Percentiles rank a stretch among this genome's conserved stretches.
These are phyloP conservation scores for Phenoliferia sp. DNA, from an alignment of 1,284 basidiomycete species.

Conservation along the genomic window DNA sequence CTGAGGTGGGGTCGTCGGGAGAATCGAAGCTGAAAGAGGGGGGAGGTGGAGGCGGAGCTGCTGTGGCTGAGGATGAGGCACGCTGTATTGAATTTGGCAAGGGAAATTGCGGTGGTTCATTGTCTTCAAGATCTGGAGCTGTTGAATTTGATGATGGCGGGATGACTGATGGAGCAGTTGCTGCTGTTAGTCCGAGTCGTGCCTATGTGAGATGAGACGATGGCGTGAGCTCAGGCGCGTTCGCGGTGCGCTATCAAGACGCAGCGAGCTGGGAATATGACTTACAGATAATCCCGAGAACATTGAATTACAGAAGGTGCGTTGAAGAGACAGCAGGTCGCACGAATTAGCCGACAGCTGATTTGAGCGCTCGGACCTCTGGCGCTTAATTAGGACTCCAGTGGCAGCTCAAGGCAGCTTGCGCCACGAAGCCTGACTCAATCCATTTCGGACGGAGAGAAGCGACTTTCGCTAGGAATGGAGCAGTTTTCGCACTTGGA, in stretches of 20 bases:
- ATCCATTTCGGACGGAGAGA: too few relatives aligned
- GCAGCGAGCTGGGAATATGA: neutral
- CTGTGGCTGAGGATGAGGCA: conserved; percentile 36
- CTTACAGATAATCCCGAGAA: neutral
- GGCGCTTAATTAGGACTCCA: too few relatives aligned
- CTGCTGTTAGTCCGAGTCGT: neutral
- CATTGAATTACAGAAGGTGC: neutral
- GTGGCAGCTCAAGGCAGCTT: too few relatives aligned
- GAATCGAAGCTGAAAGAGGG: conserved; percentile 42
- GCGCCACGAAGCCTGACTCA: too few relatives aligned
- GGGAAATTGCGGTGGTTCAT: conserved; percentile 77
- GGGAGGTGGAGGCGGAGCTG: conserved; percentile 32
- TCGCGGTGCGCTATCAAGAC: too few relatives aligned
- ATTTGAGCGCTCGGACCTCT: too few relatives aligned
- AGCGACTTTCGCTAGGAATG: neutral
- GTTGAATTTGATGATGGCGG: neutral
- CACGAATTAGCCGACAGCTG: neutral
- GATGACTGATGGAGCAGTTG: neutral
- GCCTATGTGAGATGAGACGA: neutral
- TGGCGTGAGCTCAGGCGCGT: too few relatives aligned
- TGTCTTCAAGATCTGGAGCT: conserved; percentile 54
- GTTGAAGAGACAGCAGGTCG: neutral
- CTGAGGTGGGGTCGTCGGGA: conserved; percentile 30
- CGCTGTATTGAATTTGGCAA: conserved; percentile 74
- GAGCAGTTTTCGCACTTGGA: conserved; percentile 28